These are phyloP conservation scores for Diaporthe citriasiana DNA, from an alignment of 2,329 filamentous ascomycete genomes.

Conservation along the genomic window DNA sequence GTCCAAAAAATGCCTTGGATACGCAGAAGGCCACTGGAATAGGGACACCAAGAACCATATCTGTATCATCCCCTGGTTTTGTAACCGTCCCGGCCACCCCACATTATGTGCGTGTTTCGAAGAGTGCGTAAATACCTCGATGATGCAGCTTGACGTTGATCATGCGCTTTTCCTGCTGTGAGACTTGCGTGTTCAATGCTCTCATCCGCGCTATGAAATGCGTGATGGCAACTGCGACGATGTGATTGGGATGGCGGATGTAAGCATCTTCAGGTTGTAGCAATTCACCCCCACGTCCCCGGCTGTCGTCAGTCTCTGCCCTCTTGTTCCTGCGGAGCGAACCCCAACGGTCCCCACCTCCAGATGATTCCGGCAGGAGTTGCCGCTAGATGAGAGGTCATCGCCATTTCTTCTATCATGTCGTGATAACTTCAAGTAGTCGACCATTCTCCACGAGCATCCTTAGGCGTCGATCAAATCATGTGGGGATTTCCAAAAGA, in stretches of 20 bases:
- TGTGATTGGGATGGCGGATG: constrained; percentile 13
- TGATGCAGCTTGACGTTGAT: constrained; percentile 8
- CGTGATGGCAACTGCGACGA: background rate
- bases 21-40: no score
- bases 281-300: background rate
- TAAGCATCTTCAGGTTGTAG: background rate
- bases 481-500: background rate
- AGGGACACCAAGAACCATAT: background rate
- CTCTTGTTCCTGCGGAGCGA: background rate
- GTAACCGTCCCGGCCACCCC: background rate
- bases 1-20: background rate
- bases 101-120: background rate
- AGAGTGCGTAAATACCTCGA: no score
- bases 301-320: constrained; percentile 1
- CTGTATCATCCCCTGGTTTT: background rate
- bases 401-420: constrained; percentile 24
- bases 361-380: background rate
- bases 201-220: constrained; percentile 3
- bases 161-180: constrained; percentile 1
- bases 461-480: background rate
- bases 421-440: background rate
- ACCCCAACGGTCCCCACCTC: constrained; percentile 2
- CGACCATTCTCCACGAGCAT: background rate
- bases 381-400: background rate
- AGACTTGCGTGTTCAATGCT: background rate